phyloP scores from a whole-genome alignment of 1,284 basidiomycete genomes.

The Peniophora sp. region DNA sequence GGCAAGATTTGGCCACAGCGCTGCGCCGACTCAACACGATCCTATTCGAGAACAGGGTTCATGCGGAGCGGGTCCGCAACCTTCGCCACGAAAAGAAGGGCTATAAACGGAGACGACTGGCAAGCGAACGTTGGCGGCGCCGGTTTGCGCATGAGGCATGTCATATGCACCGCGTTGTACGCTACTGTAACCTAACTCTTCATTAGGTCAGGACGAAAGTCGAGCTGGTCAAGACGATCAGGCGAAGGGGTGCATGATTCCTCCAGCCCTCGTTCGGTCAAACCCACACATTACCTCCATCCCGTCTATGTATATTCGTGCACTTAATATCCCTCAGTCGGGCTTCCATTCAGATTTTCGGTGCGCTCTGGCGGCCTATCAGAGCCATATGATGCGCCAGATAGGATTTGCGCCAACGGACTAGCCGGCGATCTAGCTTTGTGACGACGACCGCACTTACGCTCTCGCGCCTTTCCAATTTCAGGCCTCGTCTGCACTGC shows the following conservation, averaged over 20 bases:
- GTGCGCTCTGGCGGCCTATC: no score
- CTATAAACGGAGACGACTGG: conserved; percentile 53
- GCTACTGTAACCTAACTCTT: conserved; percentile 12
- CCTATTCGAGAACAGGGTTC: conserved; percentile 49
- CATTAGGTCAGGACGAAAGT: conserved; percentile 55
- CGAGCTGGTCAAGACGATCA: conserved; percentile 41
- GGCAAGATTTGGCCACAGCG: conserved; percentile 31
- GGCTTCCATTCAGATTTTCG: no score
- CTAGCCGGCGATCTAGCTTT: no score
- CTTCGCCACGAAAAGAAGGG: conserved; percentile 70
- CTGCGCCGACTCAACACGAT: conserved; percentile 43
- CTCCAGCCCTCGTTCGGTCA: not conserved
- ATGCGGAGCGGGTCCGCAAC: conserved; percentile 36
- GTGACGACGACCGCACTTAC: no score
- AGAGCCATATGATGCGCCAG: no score
- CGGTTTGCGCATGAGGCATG: conserved; percentile 63
- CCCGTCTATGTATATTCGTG: no score
- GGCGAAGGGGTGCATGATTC: conserved; percentile 34
- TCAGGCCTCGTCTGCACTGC: no score
- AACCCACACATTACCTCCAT: no score
- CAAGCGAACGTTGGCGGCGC: conserved; percentile 59
- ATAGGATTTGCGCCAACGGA: no score
- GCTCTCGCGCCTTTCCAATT: no score
- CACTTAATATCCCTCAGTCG: no score
- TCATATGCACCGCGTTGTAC: conserved; percentile 10